Evolutionary conservation across 2,329 filamentous ascomycete species (phyloP), one percentile per base, ranked within the genome.

Genomic region (Drechslerella stenobrocha): DNA sequence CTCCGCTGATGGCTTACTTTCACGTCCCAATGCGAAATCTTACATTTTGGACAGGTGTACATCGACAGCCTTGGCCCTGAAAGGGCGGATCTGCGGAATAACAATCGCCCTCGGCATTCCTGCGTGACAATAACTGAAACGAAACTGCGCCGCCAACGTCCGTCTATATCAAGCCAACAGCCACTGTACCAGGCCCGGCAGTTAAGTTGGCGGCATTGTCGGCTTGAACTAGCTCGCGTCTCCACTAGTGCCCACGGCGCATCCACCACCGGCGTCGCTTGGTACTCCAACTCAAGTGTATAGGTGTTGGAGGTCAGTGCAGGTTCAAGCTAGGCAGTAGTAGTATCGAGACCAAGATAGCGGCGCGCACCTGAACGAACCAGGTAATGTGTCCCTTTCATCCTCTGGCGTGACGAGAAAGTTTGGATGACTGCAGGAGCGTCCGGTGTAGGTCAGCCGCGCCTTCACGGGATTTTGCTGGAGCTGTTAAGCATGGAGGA

Each of bases 271-370:
- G 47, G 26, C 13, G 34, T 52, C 28, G 47, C 35, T 5, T 18
- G n/a, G 24, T 28, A 52, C 28, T 23, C 47, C 5, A 18, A 34
- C 22, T 18, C 11, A 2, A 28, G 28, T 6, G 20, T 11, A n/a
- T 26, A 47, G 26, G 44, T 26, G 13, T 34, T 32, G n/a, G n/a
- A 3, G 47, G 47, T 2, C 28, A 52, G 15, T 18, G 47, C 8
- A 23, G 18, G 9, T 52, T 52, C 47, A 15, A 37, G n/a, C n/a
- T n/a, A n/a, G 47, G 47, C 15, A 52, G n/a, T n/a, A n/a, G n/a
- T n/a, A n/a, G n/a, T n/a, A n/a, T n/a, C n/a, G n/a, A n/a, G n/a
- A n/a, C n/a, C n/a, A n/a, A n/a, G n/a, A n/a, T n/a, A n/a, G n/a
- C n/a, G n/a, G n/a, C n/a, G n/a, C n/a, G n/a, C n/a, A n/a, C n/a